A percentile compares a stretch with the other conserved stretches of the same genome.
phyloP scores from a whole-genome alignment of 2,329 filamentous ascomycete genomes.

The Fusarium globosum region DNA sequence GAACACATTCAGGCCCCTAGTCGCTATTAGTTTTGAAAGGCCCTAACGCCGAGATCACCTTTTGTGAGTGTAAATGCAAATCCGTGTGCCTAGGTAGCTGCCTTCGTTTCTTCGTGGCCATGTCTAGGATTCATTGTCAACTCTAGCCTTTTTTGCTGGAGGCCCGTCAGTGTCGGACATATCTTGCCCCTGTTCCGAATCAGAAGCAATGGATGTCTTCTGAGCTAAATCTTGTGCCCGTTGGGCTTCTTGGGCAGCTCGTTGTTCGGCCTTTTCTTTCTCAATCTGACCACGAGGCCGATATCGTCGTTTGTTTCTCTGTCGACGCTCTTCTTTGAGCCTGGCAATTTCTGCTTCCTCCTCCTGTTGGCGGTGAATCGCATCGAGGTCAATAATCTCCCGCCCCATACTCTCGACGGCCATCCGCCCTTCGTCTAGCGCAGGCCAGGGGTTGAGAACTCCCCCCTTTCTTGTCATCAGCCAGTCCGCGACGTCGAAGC shows the following conservation, averaged over 20 bases:
- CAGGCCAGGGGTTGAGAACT: slow-evolving; percentile 24
- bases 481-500: slow-evolving; percentile 34
- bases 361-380: slow-evolving; percentile 22
- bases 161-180: neutral
- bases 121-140: neutral
- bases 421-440: slow-evolving; percentile 30
- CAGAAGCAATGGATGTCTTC: neutral
- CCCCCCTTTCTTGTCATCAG: slow-evolving; percentile 40
- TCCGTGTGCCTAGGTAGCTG: neutral
- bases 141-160: neutral
- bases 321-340: slow-evolving; percentile 34
- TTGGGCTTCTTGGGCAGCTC: slow-evolving; percentile 16
- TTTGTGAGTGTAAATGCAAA: neutral
- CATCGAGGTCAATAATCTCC: slow-evolving; percentile 27
- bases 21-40: neutral
- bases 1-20: neutral
- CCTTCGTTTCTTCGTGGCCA: neutral
- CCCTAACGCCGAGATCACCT: neutral
- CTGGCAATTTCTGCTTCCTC: slow-evolving; percentile 27
- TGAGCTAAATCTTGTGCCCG: neutral
- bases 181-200: neutral
- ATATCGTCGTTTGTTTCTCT: slow-evolving; percentile 42
- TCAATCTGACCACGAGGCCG: slow-evolving; percentile 33
- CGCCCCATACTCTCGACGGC: slow-evolving; percentile 35
- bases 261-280: slow-evolving; percentile 30